These are phyloP conservation scores for Penicillium sp. DNA, from an alignment of 2,329 filamentous ascomycete species.

Conservation along the genomic window DNA sequence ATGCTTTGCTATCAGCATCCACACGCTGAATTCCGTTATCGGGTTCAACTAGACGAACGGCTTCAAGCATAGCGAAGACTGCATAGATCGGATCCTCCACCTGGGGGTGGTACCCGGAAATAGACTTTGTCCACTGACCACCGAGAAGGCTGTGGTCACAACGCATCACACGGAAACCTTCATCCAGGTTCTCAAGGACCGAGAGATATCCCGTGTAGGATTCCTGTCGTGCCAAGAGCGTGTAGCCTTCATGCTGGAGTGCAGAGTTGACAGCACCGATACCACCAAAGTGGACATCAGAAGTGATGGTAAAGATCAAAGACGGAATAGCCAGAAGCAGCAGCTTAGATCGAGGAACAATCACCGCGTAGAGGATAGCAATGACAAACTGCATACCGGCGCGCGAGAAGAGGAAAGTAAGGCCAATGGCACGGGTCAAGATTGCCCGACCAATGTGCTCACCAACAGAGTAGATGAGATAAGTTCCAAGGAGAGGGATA, in stretches of 20 bases:
- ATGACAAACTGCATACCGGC: constrained; percentile 71
- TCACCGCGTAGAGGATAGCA: constrained; percentile 62
- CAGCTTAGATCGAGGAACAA: constrained; percentile 66
- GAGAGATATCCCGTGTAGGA: constrained; percentile 91
- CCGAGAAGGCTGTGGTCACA: constrained; percentile 94
- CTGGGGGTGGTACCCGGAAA: constrained; percentile 52
- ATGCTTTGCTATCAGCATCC: constrained; percentile 71
- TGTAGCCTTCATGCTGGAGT: constrained; percentile 67
- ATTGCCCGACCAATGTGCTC: constrained; percentile 44
- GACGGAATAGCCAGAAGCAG: constrained; percentile 70
- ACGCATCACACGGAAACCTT: constrained; percentile 77
- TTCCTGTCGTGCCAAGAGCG: constrained; percentile 77
- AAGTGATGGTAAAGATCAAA: constrained; percentile 60
- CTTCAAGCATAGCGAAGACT: constrained; percentile 94
- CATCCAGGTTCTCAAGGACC: constrained; percentile 72
- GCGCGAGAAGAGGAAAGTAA: constrained; percentile 65
- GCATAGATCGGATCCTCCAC: constrained; percentile 87
- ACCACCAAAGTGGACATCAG: constrained; percentile 73
- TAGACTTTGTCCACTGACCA: constrained; percentile 75
- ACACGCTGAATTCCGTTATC: constrained; percentile 39
- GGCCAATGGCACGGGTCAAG: constrained; percentile 58
- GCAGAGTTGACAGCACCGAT: constrained; percentile 66
- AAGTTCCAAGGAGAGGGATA: constrained; percentile 65
- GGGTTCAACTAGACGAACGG: constrained; percentile 75
- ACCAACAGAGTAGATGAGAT: constrained; percentile 59